Base-by-base conservation (phyloP, 169 alveolate species). In the Plasmodium berghei region DNA sequence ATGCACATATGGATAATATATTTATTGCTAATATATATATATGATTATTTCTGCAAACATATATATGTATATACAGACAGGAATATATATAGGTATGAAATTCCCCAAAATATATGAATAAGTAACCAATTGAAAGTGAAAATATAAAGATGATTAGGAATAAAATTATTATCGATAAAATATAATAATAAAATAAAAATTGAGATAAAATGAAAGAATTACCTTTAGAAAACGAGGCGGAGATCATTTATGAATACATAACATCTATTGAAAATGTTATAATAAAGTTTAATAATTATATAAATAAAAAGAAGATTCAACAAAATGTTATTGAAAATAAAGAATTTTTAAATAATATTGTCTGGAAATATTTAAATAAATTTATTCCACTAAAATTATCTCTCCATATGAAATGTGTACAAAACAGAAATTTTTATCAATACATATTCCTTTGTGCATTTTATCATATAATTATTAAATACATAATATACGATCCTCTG, bases 151-250 rank as follows among this genome's bases (percentile, higher is more conserved):
- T 34, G 42, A 34, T 52, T 52, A 52, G n/a, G 59, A 52, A 52
- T 16, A 3, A 52, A 52, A 52, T 16, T 52, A 52, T 14, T 3
- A 52, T 14, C n/a, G 20, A 52, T 52, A 16, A 4, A 34, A 34
- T 34, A 34, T 1, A 20, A 72, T 72, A 59, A 28, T 54, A 24
- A 55, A 12, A 16, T 22, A 16, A 55, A 5, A 45, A 24, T 3
- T 73, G 40, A 61, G 18, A 45, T 5, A 77, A 77, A 77, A 77
- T 77, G 89, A 77, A 77, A 77, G 89, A 77, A 42, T n/a, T 24
- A 77, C 22, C 77, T 10, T 14, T 63, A 48, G 89, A 77, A 63
- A 77, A 62, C 40, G 89, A 77, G 52, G 20, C 52, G 46, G 89
- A 77, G 16, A 56, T 77, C 0, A 58, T 77, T 42, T 77, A 77